A percentile compares a stretch with the other conserved stretches of the same genome.
phyloP scores from a whole-genome alignment of 2,329 filamentous ascomycete species.

The Fusarium sp. region DNA sequence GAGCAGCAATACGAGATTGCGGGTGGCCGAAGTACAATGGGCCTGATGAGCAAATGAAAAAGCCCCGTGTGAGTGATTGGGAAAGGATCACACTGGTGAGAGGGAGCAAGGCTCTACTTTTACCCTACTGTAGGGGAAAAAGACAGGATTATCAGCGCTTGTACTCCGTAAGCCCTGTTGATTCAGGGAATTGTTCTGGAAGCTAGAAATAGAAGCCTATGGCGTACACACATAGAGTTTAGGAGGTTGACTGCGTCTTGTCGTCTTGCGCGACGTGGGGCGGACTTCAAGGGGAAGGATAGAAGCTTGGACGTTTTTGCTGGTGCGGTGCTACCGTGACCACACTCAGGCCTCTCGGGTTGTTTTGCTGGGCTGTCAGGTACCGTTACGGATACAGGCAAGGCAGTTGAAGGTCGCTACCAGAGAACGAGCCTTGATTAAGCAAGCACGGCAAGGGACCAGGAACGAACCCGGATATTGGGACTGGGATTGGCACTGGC shows the following conservation, averaged over 20 bases:
- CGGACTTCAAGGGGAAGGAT: slow-evolving; percentile 24
- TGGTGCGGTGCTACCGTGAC: slow-evolving; percentile 37
- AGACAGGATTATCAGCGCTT: slow-evolving; percentile 13
- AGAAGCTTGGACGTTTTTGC: slow-evolving; percentile 44
- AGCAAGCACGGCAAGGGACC: slow-evolving; percentile 41
- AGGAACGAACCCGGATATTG: slow-evolving; percentile 25
- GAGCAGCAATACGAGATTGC: slow-evolving; percentile 36
- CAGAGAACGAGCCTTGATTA: slow-evolving; percentile 19
- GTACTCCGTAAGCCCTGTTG: neutral
- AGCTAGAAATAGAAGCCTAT: slow-evolving; percentile 22
- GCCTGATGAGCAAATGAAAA: slow-evolving; percentile 17
- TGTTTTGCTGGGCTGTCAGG: slow-evolving; percentile 22
- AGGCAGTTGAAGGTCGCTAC: slow-evolving; percentile 1
- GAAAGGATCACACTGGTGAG: slow-evolving; percentile 21
- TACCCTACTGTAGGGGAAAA: slow-evolving; percentile 17
- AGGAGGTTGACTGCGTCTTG: slow-evolving; percentile 26
- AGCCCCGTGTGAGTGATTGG: slow-evolving; percentile 15
- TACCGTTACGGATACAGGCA: slow-evolving; percentile 13
- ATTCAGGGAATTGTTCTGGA: slow-evolving; percentile 44
- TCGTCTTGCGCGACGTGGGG: slow-evolving; percentile 41
- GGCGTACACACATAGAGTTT: neutral
- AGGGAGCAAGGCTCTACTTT: slow-evolving; percentile 30
- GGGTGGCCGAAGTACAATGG: slow-evolving; percentile 10
- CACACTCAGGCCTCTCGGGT: slow-evolving; percentile 15
- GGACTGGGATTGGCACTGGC: slow-evolving; percentile 21